phyloP scores from a whole-genome alignment of 352 stramenopile genomes.

The Phytopythium delawarense region DNA sequence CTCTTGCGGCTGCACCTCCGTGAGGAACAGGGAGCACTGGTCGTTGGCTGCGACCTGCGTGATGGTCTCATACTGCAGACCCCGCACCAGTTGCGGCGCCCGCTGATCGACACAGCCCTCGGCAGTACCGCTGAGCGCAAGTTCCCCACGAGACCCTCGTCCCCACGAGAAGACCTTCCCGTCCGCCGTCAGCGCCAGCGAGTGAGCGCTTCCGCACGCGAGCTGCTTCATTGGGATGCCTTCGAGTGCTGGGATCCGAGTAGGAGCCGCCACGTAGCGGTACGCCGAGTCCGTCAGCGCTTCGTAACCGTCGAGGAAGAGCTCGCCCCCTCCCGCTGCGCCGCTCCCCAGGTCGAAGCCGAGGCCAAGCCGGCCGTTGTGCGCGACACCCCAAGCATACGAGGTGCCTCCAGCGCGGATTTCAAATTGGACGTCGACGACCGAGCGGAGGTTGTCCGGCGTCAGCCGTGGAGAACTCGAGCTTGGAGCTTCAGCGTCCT shows the following conservation, averaged over 20 bases:
- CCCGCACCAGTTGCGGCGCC: conserved; percentile 34
- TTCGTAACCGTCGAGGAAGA: conserved; percentile 66
- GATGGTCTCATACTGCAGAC: conserved; percentile 49
- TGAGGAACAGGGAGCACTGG: conserved; percentile 49
- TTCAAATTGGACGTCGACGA: conserved; percentile 41
- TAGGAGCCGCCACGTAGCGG: conserved; percentile 42
- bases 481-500: too few species aligned
- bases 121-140: conserved; percentile 7
- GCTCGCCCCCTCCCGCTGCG: background rate
- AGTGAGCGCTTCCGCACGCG: conserved; percentile 44
- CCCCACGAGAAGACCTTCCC: conserved; percentile 65
- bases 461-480: background rate
- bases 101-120: conserved; percentile 28
- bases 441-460: conserved; percentile 15
- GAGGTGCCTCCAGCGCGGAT: conserved; percentile 45
- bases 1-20: conserved; percentile 28
- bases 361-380: conserved; percentile 55
- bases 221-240: conserved; percentile 50
- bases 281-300: conserved; percentile 65
- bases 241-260: conserved; percentile 32
- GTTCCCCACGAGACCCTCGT: conserved; percentile 36
- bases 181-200: conserved; percentile 40
- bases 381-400: conserved; percentile 60
- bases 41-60: conserved; percentile 50
- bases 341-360: conserved; percentile 19